Evolutionary conservation across 768 basidiomycete species (phyloP).

Genomic region (Daedaleopsis sinensis): DNA sequence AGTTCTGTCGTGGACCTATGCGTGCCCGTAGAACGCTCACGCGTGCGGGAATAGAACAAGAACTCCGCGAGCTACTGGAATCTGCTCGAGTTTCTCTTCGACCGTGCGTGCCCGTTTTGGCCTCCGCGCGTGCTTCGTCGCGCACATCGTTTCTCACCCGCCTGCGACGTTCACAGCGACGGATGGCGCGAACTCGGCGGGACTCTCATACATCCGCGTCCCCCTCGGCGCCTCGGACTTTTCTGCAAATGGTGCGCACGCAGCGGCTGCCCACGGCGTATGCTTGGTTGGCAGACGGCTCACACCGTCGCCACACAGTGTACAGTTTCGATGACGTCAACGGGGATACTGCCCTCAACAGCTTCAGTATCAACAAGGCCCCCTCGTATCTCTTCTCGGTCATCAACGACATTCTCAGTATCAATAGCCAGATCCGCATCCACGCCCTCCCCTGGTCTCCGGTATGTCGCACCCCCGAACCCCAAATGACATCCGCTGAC

Average conservation of each 20-base stretch:
- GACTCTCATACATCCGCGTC: conserved; percentile 69
- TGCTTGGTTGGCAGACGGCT: background rate
- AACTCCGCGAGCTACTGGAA: conserved; percentile 61
- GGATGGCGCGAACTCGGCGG: conserved; percentile 64
- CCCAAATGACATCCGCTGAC: background rate
- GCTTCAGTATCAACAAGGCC: conserved; percentile 58
- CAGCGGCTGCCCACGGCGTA: background rate
- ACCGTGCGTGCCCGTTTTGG: conserved; percentile 32
- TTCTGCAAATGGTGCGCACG: conserved; percentile 51
- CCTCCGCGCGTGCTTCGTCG: background rate
- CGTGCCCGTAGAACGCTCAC: background rate
- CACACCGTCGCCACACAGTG: conserved; percentile 36
- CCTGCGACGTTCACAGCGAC: conserved; percentile 38
- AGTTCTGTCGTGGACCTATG: background rate
- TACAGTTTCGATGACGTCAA: conserved; percentile 70
- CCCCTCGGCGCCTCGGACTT: conserved; percentile 79
- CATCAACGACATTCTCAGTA: conserved; percentile 61
- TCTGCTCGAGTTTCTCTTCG: conserved; percentile 61
- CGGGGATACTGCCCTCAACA: conserved; percentile 59
- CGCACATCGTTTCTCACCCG: background rate
- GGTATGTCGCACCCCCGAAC: conserved; percentile 40
- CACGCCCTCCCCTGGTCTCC: conserved; percentile 78
- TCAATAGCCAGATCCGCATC: conserved; percentile 56
- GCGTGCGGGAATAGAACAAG: conserved; percentile 37
- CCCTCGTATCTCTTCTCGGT: conserved; percentile 68